These are phyloP conservation scores for Hura crepitans DNA, from an alignment of 441 rosid genomes.

Conservation along the genomic window DNA sequence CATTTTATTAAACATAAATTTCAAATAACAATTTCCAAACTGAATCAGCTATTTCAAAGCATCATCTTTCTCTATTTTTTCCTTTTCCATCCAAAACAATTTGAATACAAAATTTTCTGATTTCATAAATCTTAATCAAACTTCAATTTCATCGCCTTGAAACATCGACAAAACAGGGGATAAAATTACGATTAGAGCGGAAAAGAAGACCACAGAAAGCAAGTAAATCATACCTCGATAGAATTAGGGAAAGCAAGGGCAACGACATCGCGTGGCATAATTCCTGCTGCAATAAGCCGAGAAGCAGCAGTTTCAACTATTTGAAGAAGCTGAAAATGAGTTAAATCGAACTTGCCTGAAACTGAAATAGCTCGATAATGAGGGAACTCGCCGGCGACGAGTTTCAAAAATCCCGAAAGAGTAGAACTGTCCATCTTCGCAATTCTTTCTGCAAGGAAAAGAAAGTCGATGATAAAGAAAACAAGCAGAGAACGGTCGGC, in stretches of 20 bases:
- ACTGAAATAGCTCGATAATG: conserved; percentile 49
- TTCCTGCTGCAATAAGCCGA: conserved; percentile 49
- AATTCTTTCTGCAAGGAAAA: too few species aligned
- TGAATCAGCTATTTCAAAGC: neutral
- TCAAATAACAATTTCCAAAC: neutral
- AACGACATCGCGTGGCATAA: conserved; percentile 71
- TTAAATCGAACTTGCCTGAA: conserved; percentile 58
- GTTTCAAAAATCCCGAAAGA: conserved; percentile 48
- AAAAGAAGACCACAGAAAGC: neutral
- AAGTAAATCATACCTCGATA: conserved; percentile 49
- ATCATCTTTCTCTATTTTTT: neutral
- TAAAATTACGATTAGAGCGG: neutral
- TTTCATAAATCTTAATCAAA: too few species aligned
- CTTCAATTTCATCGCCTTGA: neutral
- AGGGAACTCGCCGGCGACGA: conserved; percentile 47
- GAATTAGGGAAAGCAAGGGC: conserved; percentile 75
- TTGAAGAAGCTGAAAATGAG: conserved; percentile 49
- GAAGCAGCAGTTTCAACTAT: conserved; percentile 63
- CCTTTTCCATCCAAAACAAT: neutral
- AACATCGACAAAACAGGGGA: neutral
- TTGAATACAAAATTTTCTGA: neutral
- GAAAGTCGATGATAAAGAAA: neutral
- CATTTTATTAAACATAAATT: neutral
- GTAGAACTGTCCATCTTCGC: conserved; percentile 48
- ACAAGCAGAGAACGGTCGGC: too few species aligned